Evolutionary conservation across 805 yeast genomes (phyloP).

Genomic region (Candida takata): DNA sequence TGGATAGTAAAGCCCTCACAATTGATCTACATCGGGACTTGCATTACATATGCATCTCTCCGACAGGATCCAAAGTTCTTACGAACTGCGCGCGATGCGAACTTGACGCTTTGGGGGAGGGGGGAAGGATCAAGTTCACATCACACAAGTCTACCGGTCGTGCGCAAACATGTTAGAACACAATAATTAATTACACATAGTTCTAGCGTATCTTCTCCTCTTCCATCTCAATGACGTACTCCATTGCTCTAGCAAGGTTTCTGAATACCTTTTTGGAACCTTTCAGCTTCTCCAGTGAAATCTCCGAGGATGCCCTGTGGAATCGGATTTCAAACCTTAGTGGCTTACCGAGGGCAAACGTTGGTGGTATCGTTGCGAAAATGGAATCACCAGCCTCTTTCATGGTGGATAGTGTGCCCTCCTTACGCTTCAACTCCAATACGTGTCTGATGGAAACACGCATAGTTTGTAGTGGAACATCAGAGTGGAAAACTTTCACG

Average conservation of each 20-base stretch:
- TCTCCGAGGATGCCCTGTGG: conserved; percentile 30
- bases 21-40: no score
- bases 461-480: conserved; percentile 16
- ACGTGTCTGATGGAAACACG: conserved; percentile 29
- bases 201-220: no score
- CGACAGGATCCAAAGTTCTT: no score
- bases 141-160: no score
- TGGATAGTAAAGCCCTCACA: no score
- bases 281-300: conserved; percentile 35
- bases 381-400: conserved; percentile 38
- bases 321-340: conserved; percentile 40
- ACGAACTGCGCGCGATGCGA: no score
- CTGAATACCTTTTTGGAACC: conserved; percentile 42
- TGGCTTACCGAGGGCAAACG: conserved; percentile 38
- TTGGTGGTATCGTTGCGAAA: conserved; percentile 41
- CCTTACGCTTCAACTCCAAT: conserved; percentile 38
- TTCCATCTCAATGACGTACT: conserved; percentile 38
- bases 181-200: no score
- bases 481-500: conserved; percentile 10
- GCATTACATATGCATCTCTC: no score
- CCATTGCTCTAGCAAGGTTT: conserved; percentile 36
- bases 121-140: no score
- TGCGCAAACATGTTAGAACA: no score
- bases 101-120: no score
- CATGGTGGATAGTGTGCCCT: conserved; percentile 42